A percentile compares a stretch with the other conserved stretches of the same genome.
Evolutionary conservation across 1,139 yeast species (phyloP).

Genomic region (Protomyces pachydermus): DNA sequence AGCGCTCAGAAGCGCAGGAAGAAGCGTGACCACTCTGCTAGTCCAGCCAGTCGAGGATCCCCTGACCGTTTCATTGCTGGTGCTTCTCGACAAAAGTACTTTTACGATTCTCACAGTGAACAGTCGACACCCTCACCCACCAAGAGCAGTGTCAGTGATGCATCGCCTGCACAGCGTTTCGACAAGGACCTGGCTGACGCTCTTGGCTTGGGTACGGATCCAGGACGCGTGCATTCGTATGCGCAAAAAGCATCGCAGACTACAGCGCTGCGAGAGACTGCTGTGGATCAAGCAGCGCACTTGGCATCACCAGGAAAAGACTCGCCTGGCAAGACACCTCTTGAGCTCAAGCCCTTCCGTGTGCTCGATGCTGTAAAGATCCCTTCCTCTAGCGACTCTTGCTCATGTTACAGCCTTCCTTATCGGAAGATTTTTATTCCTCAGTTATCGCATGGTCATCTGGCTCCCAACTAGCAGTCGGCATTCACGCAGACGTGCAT

Average conservation of each 20-base stretch:
- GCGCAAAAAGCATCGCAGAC: neutral
- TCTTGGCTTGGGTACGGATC: neutral
- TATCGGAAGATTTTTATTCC: conserved; percentile 75
- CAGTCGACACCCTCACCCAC: neutral
- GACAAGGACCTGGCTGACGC: neutral
- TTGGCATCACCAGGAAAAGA: too few relatives aligned
- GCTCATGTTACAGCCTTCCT: conserved; percentile 45
- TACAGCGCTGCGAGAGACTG: neutral
- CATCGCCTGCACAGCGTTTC: neutral
- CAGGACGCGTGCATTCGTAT: neutral
- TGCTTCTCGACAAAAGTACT: neutral
- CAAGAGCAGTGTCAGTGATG: neutral
- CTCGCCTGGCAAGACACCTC: neutral
- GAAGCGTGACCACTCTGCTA: neutral
- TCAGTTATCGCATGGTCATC: conserved; percentile 67
- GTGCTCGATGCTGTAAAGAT: conserved; percentile 53
- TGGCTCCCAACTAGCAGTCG: conserved; percentile 60
- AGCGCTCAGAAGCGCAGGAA: neutral
- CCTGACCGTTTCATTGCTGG: conserved; percentile 16
- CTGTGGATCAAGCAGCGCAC: neutral
- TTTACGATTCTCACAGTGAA: neutral
- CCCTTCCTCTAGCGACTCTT: neutral
- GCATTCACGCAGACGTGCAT: conserved; percentile 54
- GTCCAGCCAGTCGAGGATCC: conserved; percentile 38
- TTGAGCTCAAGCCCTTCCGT: conserved; percentile 34